phyloP scores from a whole-genome alignment of 345 rosid genomes.

The Hevea brasiliensis region DNA sequence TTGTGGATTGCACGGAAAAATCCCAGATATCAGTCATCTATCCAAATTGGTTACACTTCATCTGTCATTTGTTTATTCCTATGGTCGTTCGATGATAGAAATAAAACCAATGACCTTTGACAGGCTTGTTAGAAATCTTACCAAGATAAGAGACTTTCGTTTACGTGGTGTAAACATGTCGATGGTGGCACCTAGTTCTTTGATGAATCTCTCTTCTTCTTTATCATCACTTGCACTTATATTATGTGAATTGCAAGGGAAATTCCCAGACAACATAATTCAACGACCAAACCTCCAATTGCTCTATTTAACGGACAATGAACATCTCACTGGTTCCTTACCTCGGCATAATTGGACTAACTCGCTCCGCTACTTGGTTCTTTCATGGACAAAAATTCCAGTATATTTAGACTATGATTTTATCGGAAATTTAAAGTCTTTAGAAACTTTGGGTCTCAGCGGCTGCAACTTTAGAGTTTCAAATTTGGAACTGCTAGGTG shows the following conservation, averaged over 20 bases:
- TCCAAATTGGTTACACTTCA: not conserved
- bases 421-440: not conserved
- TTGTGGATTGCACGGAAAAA: too few species aligned
- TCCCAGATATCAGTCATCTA: too few species aligned
- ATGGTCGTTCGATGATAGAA: not conserved
- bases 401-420: not conserved
- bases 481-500: not conserved
- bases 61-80: too few species aligned
- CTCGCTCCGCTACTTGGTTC: too few species aligned
- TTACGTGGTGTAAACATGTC: conserved; percentile 16
- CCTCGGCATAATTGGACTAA: too few species aligned
- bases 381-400: too few species aligned
- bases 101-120: not conserved
- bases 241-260: too few species aligned
- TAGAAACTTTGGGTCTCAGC: fast-evolving
- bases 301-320: not conserved
- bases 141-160: not conserved
- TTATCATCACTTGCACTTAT: too few species aligned
- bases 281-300: not conserved
- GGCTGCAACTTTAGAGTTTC: not conserved
- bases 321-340: too few species aligned
- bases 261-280: not conserved
- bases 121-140: not conserved
- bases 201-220: too few species aligned
- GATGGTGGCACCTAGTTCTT: too few species aligned